Conservation (phyloP, 2,329 filamentous ascomycete species). For the Clarireedia hainanense region DNA sequence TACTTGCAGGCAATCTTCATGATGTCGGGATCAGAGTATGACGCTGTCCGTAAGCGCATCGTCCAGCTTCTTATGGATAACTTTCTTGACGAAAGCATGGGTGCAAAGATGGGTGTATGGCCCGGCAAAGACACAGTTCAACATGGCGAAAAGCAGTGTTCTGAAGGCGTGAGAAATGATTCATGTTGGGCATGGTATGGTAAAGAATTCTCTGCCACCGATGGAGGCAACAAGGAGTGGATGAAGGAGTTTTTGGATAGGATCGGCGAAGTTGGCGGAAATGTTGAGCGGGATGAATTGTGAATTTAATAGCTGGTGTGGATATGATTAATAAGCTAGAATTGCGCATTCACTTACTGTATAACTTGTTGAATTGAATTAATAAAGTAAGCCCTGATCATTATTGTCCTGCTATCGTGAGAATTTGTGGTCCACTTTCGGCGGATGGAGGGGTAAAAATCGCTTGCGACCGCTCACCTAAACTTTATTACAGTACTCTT, state of each 20-base stretch:
- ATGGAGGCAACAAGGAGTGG: constrained; percentile 16
- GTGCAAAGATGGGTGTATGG: constrained; percentile 50
- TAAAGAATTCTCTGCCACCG: constrained; percentile 16
- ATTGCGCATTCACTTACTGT: too few relatives aligned
- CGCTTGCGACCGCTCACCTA: too few relatives aligned
- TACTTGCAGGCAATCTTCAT: constrained; percentile 46
- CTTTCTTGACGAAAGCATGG: constrained; percentile 60
- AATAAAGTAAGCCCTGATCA: too few relatives aligned
- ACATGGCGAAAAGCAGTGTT: constrained; percentile 28
- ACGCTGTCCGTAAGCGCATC: constrained; percentile 43
- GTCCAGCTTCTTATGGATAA: constrained; percentile 54
- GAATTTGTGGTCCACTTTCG: too few relatives aligned
- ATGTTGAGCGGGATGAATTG: constrained; percentile 15
- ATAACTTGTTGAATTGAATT: too few relatives aligned
- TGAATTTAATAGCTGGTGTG: background rate
- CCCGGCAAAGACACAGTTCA: constrained; percentile 30
- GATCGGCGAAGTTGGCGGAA: constrained; percentile 15
- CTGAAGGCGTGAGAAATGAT: constrained; percentile 33
- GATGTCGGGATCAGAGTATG: constrained; percentile 40
- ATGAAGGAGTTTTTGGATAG: constrained; percentile 21
- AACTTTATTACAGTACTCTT: too few relatives aligned
- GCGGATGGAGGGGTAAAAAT: too few relatives aligned
- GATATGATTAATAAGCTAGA: too few relatives aligned
- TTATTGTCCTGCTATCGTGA: too few relatives aligned
- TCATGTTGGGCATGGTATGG: constrained; percentile 54